Evolutionary conservation across 768 basidiomycete species (phyloP), one percentile per base, ranked within the genome.

Genomic region (Auricularia heimuer): DNA sequence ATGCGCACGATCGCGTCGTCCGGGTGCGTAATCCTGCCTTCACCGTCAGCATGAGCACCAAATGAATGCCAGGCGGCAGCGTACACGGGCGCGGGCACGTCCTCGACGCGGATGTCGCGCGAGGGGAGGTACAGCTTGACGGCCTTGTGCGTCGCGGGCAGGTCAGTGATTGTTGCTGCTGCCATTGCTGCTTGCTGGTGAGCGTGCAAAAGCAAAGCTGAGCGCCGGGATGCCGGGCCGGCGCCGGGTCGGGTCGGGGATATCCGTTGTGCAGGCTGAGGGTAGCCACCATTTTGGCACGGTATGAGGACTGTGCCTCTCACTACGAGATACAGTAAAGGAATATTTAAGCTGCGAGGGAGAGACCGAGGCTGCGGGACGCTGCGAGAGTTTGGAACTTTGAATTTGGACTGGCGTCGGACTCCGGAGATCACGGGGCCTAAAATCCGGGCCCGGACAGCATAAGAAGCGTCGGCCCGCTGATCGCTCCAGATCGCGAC

Each of bases 1-100:
- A 90, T 82, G 77, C 86, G 89, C 63, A 92, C 81, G 56, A 92
- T 88, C 1, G 83, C 90, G 76, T 91, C 89, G 71, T 92, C 89
- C 1, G 87, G 83, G 66, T 90, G 79, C 65, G 83, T 78, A 60
- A 92, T 84, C 65, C 89, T 89, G 66, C n/a, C n/a, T n/a, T n/a
- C n/a, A n/a, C n/a, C n/a, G n/a, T n/a, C n/a, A n/a, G n/a, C n/a
- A n/a, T n/a, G n/a, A n/a, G n/a, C n/a, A n/a, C n/a, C n/a, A n/a
- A n/a, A n/a, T n/a, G n/a, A n/a, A n/a, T n/a, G n/a, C n/a, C n/a
- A n/a, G n/a, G n/a, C n/a, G n/a, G n/a, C 54, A 70, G 78, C 84
- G 75, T 67, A 82, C 81, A 69, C 73, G 29, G 88, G 89, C 61
- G 85, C 76, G 2, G 83, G 80, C 47, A 86, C 70, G 6, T 74